These are phyloP conservation scores for Tolypocladium pustulatum DNA, from an alignment of 2,329 filamentous ascomycete species.

Conservation along the genomic window DNA sequence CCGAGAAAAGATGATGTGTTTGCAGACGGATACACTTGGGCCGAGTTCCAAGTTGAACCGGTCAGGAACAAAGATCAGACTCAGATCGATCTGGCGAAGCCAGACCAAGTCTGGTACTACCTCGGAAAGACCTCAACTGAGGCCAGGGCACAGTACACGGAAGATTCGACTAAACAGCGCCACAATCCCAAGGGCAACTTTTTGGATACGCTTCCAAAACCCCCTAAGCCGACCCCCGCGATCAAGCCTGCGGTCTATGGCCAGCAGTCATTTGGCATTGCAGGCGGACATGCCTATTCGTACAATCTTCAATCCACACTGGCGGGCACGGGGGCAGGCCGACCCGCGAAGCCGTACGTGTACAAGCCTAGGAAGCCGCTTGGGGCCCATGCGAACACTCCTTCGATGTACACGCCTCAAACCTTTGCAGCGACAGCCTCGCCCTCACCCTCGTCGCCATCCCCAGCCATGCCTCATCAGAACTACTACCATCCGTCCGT, in stretches of 20 bases:
- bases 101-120: conserved; percentile 80
- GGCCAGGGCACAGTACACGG: conserved; percentile 81
- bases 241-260: conserved; percentile 10
- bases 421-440: conserved; percentile 10
- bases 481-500: conserved; percentile 4
- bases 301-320: conserved; percentile 2
- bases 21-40: conserved; percentile 60
- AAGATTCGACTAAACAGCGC: conserved; percentile 49
- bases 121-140: conserved; percentile 80
- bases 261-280: conserved; percentile 1
- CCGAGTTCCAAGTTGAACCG: conserved; percentile 64
- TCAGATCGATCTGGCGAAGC: conserved; percentile 61
- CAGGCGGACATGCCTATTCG: conserved; percentile 8
- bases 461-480: conserved; percentile 3
- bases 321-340: conserved; percentile 6
- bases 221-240: conserved; percentile 25
- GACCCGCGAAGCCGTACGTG: conserved; percentile 37
- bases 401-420: conserved; percentile 14
- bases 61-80: conserved; percentile 48
- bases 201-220: conserved; percentile 56
- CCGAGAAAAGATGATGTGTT: conserved; percentile 58
- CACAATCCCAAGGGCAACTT: conserved; percentile 64
- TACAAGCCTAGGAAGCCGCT: conserved; percentile 38
- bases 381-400: conserved; percentile 11
- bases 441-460: conserved; percentile 3